Evolutionary conservation across 1,284 basidiomycete species (phyloP).

Genomic region (Leccinum griseonigrum): DNA sequence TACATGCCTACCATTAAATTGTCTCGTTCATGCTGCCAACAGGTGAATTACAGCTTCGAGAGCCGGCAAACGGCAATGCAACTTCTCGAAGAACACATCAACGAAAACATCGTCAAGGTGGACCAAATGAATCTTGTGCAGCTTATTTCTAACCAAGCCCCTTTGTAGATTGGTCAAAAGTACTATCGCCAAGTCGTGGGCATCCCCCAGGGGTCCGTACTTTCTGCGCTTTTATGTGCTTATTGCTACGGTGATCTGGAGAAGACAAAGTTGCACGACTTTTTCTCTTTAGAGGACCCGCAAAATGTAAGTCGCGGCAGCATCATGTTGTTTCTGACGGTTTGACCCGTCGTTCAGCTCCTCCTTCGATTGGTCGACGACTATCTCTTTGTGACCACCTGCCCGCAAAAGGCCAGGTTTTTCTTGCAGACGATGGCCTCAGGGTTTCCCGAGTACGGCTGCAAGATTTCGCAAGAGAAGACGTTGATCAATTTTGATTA

Average conservation of each 20-base stretch:
- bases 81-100: constrained; percentile 87
- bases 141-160: background rate
- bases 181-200: constrained; percentile 88
- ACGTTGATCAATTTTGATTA: constrained; percentile 86
- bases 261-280: constrained; percentile 41
- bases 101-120: constrained; percentile 88
- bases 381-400: constrained; percentile 86
- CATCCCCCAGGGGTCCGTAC: constrained; percentile 93
- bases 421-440: constrained; percentile 82
- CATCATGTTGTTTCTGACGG: background rate
- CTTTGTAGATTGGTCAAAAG: constrained; percentile 64
- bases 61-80: constrained; percentile 62
- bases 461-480: constrained; percentile 86
- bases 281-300: constrained; percentile 57
- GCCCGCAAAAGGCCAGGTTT: constrained; percentile 54
- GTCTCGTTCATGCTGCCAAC: background rate
- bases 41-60: constrained; percentile 64
- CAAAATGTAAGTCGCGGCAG: constrained; percentile 48
- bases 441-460: constrained; percentile 92
- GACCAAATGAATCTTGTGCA: constrained; percentile 5
- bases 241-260: constrained; percentile 96
- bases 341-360: constrained; percentile 44
- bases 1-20: background rate
- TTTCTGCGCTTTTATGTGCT: constrained; percentile 88
- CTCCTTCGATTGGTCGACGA: constrained; percentile 91